Evolutionary conservation across 2,329 filamentous ascomycete genomes (phyloP), one percentile per base, ranked within the genome.

Genomic region (Trichothecium sympodiale): DNA sequence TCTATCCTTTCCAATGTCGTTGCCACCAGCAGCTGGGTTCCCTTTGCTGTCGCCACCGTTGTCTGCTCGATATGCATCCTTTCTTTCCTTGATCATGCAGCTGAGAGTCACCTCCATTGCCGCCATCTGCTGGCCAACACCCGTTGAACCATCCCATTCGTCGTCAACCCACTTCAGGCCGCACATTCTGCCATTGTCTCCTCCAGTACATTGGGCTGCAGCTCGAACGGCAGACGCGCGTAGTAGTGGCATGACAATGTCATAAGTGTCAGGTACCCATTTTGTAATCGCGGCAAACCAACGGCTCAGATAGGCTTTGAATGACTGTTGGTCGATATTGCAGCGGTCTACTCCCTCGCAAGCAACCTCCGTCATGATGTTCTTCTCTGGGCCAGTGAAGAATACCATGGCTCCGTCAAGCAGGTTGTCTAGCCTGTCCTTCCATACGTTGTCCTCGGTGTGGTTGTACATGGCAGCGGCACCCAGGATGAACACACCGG

Each of bases 41-140:
- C 68, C 66, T 29, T 53, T 49, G 41, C 68, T 73, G 12, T 65
- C 80, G 17, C 79, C 79, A 34, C 79, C 80, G 2, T 57, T 74
- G 4, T 57, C 46, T 17, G 63, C 54, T 4, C 67, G 72, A 29
- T 69, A 56, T 0, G 69, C 66, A 1, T 56, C 50, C 1, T 46
- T 38, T 8, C 58, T 57, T 6, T 63, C 42, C 26, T 62, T 46
- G 34, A 80, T 69, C 52, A 79, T 62, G 46, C 74, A 77, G 27
- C 69, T 68, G 31, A 83, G 65, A 6, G 80, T 68, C 8, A 80
- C 64, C 47, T 82, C 75, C 52, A 83, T 60, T 3, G 73, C 77
- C 2, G 73, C 67, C 79, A 84, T 83, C 55, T 83, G 77, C 52
- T 83, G 77, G 5, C 80, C 80, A 3, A 83, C 69, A 6, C 78